Evolutionary conservation across 257 asterid species (phyloP).

Genomic region (Phtheirospermum japonicum): DNA sequence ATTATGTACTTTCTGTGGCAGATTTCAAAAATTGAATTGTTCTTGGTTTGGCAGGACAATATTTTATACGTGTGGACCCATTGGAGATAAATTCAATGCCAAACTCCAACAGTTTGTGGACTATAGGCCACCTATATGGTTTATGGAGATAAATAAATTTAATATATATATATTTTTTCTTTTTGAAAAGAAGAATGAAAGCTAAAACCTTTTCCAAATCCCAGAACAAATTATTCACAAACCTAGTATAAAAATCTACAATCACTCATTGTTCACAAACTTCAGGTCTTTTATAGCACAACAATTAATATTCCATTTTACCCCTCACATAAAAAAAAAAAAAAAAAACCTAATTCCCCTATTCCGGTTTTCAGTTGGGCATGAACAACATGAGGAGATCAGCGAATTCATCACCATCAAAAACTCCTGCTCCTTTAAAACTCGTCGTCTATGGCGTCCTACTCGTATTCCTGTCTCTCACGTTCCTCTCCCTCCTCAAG

Average conservation of each 20-base stretch:
- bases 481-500: conserved; percentile 27
- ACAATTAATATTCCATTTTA: neutral
- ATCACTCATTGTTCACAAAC: neutral
- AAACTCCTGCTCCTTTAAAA: conserved; percentile 18
- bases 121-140: too few relatives aligned
- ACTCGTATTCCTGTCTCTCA: conserved; percentile 27
- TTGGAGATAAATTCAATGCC: too few relatives aligned
- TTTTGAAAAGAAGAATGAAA: neutral
- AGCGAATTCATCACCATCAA: neutral
- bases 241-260: neutral
- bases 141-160: too few relatives aligned
- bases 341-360: too few relatives aligned
- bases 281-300: neutral
- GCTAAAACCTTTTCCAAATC: neutral
- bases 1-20: too few relatives aligned
- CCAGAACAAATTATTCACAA: neutral
- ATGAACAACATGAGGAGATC: conserved; percentile 25
- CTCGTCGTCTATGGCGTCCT: conserved; percentile 11
- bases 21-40: too few relatives aligned
- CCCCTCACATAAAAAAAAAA: too few relatives aligned
- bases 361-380: too few relatives aligned
- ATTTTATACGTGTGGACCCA: too few relatives aligned
- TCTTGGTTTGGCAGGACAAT: too few relatives aligned
- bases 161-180: too few relatives aligned
- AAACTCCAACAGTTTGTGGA: too few relatives aligned